Evolutionary conservation across 768 basidiomycete species (phyloP), one percentile per base, ranked within the genome.

Genomic region (Naganishia kalamii): DNA sequence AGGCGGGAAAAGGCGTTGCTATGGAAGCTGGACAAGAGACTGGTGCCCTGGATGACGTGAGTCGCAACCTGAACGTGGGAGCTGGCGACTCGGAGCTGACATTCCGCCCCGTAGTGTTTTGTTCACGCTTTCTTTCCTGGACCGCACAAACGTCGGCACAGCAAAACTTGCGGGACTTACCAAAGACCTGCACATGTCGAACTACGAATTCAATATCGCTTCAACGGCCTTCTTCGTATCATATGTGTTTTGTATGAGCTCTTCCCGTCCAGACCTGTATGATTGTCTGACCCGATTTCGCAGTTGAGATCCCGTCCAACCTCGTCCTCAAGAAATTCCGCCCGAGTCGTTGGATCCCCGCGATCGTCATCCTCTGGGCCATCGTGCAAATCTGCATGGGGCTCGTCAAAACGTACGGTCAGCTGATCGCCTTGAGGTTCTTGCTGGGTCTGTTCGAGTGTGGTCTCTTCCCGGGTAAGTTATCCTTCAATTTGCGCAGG

Each of bases 1-100:
- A 70, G 35, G 40, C 65, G 69, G 7, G 76, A 77, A 47, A 70
- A 67, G 64, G 68, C 68, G 11, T 60, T 75, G 44, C 19, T 77
- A 7, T 54, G 68, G 59, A 75, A 75, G 70, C 68, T 75, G 47
- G 76, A 77, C 49, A 59, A 48, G 51, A 70, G 70, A 43, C 60
- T 77, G 35, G 73, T 77, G 2, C 76, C 76, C 13, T 77, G 76
- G 76, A 74, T 77, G 71, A 75, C 74, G 75, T 74, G 70, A 66
- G 72, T 74, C 23, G 4, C 19, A 29, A 1, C 23, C 6, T 15
- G 4, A 48, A n/a, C 29, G 2, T 29, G 33, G 29, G 37, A 0
- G 13, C 3, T 19, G 4, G n/a, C 25, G 12, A 3, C 33, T 27
- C 33, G 25, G 21, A 5, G 29, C 15, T 54, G 41, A 35, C 23